A percentile compares a stretch with the other conserved stretches of the same genome.
These are phyloP conservation scores for Lagenidium sp. DNA, from an alignment of 352 stramenopile genomes.

Conservation along the genomic window DNA sequence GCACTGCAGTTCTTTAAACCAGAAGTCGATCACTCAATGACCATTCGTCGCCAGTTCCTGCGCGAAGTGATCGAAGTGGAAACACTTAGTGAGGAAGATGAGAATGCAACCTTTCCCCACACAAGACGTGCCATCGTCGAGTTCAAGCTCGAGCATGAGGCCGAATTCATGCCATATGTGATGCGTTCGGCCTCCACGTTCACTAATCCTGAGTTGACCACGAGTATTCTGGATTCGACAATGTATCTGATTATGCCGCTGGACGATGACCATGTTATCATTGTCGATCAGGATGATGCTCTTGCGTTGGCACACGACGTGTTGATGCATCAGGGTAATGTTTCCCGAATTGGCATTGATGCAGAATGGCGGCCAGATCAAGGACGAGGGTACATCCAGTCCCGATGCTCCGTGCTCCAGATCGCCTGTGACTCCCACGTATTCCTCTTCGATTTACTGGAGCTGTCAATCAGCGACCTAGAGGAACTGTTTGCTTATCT, in stretches of 20 bases:
- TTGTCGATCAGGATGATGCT: conserved; percentile 50
- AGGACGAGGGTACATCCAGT: conserved; percentile 26
- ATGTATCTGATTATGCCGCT: conserved; percentile 47
- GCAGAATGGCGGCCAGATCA: conserved; percentile 59
- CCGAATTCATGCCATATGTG: conserved; percentile 59
- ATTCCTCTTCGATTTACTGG: conserved; percentile 61
- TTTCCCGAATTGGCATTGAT: conserved; percentile 44
- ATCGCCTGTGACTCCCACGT: conserved; percentile 53
- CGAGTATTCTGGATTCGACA: conserved; percentile 2
- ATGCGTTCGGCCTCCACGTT: conserved; percentile 1
- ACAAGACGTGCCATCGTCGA: conserved; percentile 42
- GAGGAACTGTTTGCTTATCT: conserved; percentile 58
- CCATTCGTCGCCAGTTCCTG: conserved; percentile 49
- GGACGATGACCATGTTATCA: conserved; percentile 25
- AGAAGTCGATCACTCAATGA: conserved; percentile 27
- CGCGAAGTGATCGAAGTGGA: conserved; percentile 63
- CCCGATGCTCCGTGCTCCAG: conserved; percentile 58
- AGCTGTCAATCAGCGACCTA: conserved; percentile 40
- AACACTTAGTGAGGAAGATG: conserved; percentile 20
- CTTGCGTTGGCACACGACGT: conserved; percentile 37
- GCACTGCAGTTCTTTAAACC: conserved; percentile 56
- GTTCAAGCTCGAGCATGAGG: conserved; percentile 54
- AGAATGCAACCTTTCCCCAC: conserved; percentile 16
- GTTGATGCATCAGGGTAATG: conserved; percentile 22
- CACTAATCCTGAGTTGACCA: conserved; percentile 2